A percentile compares a stretch with the other conserved stretches of the same genome.
Evolutionary conservation across 345 rosid genomes (phyloP).

Genomic region (Hirschfeldia incana): DNA sequence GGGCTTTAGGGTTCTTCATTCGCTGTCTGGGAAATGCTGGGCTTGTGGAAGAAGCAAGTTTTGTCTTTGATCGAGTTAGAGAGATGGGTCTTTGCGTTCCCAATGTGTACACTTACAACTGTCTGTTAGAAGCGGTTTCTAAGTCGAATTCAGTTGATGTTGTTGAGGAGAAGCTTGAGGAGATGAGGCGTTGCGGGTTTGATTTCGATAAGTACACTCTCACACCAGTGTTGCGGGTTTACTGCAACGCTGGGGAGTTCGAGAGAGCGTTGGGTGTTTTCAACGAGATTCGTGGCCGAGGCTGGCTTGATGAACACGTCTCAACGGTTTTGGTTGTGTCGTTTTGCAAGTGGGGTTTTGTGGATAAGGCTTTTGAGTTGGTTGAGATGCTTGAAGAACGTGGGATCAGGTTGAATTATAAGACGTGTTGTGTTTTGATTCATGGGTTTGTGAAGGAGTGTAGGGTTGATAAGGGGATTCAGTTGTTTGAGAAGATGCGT

Average conservation of each 20-base stretch:
- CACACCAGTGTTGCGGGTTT: constrained; percentile 72
- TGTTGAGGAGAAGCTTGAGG: constrained; percentile 63
- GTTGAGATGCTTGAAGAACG: constrained; percentile 63
- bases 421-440: constrained; percentile 67
- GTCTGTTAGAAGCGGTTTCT: constrained; percentile 72
- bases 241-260: constrained; percentile 56
- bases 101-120: constrained; percentile 67
- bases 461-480: constrained; percentile 65
- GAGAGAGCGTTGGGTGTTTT: constrained; percentile 61
- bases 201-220: constrained; percentile 62
- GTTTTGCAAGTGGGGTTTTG: constrained; percentile 67
- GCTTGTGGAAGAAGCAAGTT: constrained; percentile 62
- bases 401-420: constrained; percentile 57
- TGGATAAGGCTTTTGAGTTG: constrained; percentile 73
- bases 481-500: constrained; percentile 61
- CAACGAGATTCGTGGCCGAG: constrained; percentile 49
- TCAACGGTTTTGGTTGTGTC: constrained; percentile 60
- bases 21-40: constrained; percentile 78
- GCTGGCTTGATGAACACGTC: constrained; percentile 71
- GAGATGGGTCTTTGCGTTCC: constrained; percentile 63
- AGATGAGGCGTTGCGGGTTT: constrained; percentile 64
- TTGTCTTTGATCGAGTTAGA: constrained; percentile 63
- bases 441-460: constrained; percentile 70
- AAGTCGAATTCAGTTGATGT: constrained; percentile 52
- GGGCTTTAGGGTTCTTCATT: constrained; percentile 73